Percentiles rank a stretch among this genome's conserved stretches.
These are phyloP conservation scores for Capsicum rhomboideum DNA, from an alignment of 257 asterid genomes.

Conservation along the genomic window DNA sequence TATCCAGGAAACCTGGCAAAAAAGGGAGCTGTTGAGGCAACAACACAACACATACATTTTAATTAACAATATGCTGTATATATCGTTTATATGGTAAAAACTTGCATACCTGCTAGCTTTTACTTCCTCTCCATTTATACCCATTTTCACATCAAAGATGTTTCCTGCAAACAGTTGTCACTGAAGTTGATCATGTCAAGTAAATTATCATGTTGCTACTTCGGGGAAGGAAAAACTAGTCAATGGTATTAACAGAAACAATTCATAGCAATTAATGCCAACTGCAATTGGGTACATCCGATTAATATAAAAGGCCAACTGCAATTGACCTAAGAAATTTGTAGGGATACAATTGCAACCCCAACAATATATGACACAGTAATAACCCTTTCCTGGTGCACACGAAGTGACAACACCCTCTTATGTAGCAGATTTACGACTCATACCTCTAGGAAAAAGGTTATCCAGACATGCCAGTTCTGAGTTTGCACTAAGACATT, in stretches of 20 bases:
- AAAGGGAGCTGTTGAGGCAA: background rate
- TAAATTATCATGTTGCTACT: background rate
- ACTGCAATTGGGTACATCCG: background rate
- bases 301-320: background rate
- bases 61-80: background rate
- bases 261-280: background rate
- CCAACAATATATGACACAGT: background rate
- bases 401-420: background rate
- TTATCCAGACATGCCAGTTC: background rate
- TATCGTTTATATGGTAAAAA: background rate
- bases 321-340: background rate
- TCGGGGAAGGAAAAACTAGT: background rate
- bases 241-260: background rate
- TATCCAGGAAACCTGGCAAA: slow-evolving; percentile 6
- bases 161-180: slow-evolving; percentile 43
- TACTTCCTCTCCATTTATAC: slow-evolving; percentile 58
- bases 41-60: background rate
- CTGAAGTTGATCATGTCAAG: background rate
- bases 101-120: slow-evolving; percentile 63
- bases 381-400: background rate
- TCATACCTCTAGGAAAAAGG: background rate
- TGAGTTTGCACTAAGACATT: background rate
- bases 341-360: background rate
- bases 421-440: background rate
- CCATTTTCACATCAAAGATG: slow-evolving; percentile 75